phyloP scores from a whole-genome alignment of 2,329 filamentous ascomycete genomes.

The Microdochium trichocladiopsis region DNA sequence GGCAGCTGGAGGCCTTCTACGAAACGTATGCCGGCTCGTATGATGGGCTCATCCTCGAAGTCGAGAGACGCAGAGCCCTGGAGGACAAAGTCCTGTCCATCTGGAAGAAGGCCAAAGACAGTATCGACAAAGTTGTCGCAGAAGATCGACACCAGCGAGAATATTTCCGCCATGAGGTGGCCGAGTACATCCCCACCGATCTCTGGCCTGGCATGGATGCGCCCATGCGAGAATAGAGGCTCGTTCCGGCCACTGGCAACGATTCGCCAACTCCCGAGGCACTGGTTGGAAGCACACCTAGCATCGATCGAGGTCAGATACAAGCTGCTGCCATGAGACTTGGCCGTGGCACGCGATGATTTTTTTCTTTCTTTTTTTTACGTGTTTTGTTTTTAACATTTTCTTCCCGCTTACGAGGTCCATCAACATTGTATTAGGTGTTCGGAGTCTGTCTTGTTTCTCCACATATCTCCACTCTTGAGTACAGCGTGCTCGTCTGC shows the following conservation, averaged over 20 bases:
- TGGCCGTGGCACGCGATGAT: too few relatives aligned
- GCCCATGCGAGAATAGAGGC: constrained; percentile 45
- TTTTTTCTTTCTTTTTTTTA: not conserved
- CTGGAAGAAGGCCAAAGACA: constrained; percentile 69
- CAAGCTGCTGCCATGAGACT: constrained; percentile 15
- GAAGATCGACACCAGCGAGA: constrained; percentile 69
- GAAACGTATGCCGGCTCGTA: constrained; percentile 82
- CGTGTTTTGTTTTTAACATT: not conserved
- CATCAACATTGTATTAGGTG: not conserved
- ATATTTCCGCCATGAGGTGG: constrained; percentile 72
- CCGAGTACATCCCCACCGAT: constrained; percentile 80
- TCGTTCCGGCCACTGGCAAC: constrained; percentile 29
- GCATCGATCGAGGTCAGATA: constrained; percentile 19
- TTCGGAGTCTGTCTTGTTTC: not conserved
- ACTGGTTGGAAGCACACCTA: constrained; percentile 14
- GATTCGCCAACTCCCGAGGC: constrained; percentile 12
- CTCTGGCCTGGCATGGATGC: constrained; percentile 73
- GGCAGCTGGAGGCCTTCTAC: constrained; percentile 74
- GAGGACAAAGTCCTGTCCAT: constrained; percentile 69
- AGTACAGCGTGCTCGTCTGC: not conserved
- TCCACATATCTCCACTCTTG: not conserved
- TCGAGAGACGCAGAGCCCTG: constrained; percentile 64
- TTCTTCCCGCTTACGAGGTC: not conserved
- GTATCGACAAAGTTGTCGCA: constrained; percentile 67
- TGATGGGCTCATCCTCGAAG: constrained; percentile 76